Conservation (phyloP, 2,329 filamentous ascomycete genomes). For the Endothia cerciana region DNA sequence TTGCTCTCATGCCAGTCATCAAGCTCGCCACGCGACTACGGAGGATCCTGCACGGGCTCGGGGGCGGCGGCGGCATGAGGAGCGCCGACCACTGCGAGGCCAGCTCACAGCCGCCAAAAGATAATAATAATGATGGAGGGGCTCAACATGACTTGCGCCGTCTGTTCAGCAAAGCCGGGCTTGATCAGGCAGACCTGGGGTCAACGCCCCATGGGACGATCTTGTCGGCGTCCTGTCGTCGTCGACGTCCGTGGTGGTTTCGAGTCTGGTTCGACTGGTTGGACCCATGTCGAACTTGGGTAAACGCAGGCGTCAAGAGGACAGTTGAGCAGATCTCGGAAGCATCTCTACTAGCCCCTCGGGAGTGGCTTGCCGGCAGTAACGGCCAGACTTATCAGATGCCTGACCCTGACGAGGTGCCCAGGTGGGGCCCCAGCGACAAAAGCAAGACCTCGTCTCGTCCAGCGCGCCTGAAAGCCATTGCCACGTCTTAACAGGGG, state of each 20-base stretch:
- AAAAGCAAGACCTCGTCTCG: background rate
- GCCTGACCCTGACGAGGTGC: background rate
- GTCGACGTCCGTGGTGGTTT: constrained; percentile 5
- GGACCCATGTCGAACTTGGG: constrained; percentile 5
- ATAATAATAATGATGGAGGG: background rate
- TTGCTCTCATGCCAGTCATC: background rate
- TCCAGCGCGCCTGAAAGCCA: background rate
- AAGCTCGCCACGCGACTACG: background rate
- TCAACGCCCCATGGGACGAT: background rate
- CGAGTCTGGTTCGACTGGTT: constrained; percentile 19
- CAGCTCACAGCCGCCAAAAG: background rate
- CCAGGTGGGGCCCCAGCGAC: background rate
- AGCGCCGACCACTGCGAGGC: background rate
- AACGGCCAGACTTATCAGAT: background rate
- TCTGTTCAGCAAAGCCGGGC: background rate
- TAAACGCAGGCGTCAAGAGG: too few species aligned
- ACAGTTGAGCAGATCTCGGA: constrained; percentile 1
- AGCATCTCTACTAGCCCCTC: background rate
- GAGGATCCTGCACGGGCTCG: too few species aligned
- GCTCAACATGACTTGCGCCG: background rate
- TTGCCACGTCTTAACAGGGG: too few species aligned
- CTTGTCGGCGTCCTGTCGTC: background rate
- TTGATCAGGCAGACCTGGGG: background rate
- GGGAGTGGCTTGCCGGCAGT: background rate
- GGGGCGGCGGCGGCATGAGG: background rate